These are phyloP conservation scores for Lithocarpus polystachyus DNA, from an alignment of 306 rosid species.

Conservation along the genomic window DNA sequence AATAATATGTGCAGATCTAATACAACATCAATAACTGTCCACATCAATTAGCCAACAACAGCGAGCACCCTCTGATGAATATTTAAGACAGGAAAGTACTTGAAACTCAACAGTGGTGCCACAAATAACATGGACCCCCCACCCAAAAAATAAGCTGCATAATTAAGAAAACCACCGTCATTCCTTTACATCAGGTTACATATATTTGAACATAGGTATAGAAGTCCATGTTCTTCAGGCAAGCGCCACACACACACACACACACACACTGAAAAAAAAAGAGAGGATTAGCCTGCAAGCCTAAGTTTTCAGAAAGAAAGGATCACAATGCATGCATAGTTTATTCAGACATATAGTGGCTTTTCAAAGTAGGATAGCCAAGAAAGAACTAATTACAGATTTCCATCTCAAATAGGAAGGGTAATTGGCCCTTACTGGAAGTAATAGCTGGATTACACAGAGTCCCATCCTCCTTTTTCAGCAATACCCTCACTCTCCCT, in stretches of 20 bases:
- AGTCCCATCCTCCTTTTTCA: constrained; percentile 79
- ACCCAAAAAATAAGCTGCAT: not conserved
- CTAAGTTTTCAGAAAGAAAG: not conserved
- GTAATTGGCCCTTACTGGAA: constrained; percentile 49
- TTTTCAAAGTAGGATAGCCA: not conserved
- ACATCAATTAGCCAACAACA: not conserved
- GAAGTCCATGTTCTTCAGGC: not conserved
- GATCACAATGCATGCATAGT: not conserved
- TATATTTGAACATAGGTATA: not conserved
- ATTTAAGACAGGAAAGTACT: not conserved
- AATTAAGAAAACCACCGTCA: not conserved
- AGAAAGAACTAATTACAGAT: not conserved
- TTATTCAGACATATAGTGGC: not conserved
- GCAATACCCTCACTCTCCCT: constrained; percentile 79
- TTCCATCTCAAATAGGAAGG: not conserved
- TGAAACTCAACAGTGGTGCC: not conserved
- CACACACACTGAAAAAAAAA: not conserved
- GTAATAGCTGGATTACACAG: constrained; percentile 57
- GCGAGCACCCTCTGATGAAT: not conserved
- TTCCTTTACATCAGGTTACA: not conserved
- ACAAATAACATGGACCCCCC: not conserved
- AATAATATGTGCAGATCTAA: not conserved
- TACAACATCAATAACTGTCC: not conserved
- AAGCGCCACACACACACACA: not conserved
- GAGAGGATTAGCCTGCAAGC: not conserved